Conservation (phyloP, 2,329 filamentous ascomycete species). For the Tolypocladium sp. region DNA sequence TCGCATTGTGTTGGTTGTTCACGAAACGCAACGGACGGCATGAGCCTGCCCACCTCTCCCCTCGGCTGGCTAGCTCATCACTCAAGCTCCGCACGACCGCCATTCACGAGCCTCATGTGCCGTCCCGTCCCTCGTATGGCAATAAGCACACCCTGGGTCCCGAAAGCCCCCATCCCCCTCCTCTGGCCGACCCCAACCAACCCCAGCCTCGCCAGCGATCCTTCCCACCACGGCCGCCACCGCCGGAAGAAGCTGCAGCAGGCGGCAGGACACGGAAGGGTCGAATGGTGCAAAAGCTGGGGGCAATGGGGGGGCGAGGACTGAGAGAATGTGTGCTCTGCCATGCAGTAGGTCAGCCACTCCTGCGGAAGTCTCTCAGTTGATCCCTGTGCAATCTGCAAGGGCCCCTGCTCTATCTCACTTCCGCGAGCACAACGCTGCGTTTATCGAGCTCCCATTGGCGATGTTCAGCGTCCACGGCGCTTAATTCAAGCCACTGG, state of each 20-base stretch:
- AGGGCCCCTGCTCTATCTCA: background rate
- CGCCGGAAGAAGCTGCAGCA: background rate
- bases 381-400: background rate
- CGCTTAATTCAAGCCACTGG: background rate
- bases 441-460: background rate
- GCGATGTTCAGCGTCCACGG: background rate
- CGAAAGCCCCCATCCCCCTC: background rate
- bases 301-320: background rate
- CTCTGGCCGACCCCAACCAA: background rate
- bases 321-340: background rate
- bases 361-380: background rate
- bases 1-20: background rate
- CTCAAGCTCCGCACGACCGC: background rate
- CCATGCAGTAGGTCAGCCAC: background rate
- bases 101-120: background rate
- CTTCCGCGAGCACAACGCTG: background rate
- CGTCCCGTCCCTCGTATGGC: background rate
- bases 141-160: background rate
- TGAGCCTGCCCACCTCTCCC: background rate
- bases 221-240: background rate
- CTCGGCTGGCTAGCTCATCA: background rate
- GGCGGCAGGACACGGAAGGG: background rate
- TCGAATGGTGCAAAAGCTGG: background rate
- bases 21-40: background rate
- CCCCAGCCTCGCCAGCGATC: background rate